Conservation (phyloP, 192 early-diverging fungal genomes). For the Coemansia sp. region DNA sequence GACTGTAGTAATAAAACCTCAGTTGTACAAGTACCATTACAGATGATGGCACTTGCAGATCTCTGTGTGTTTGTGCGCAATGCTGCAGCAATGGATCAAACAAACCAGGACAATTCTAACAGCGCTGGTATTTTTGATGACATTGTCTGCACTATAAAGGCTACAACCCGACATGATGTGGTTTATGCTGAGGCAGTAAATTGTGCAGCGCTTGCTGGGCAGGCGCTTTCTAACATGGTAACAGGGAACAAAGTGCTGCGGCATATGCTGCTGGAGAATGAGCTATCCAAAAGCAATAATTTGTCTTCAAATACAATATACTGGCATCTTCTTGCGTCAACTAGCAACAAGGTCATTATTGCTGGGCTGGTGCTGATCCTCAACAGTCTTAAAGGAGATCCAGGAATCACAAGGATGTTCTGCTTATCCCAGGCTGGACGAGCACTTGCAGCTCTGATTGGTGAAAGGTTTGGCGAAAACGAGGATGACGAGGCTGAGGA, state of each 20-base stretch:
- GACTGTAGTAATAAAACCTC: background rate
- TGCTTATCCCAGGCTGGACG: conserved; percentile 23
- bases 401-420: background rate
- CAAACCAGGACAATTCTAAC: conserved; percentile 24
- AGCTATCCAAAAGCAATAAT: conserved; percentile 1
- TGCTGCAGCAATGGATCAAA: conserved; percentile 28
- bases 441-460: conserved; percentile 19
- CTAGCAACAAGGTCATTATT: conserved; percentile 19
- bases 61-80: conserved; percentile 45
- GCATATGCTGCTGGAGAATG: conserved; percentile 13
- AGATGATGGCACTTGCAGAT: conserved; percentile 13
- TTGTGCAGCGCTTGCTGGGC: conserved; percentile 21
- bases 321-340: conserved; percentile 22
- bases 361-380: conserved; percentile 38
- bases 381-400: conserved; percentile 27
- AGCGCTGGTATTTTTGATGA: conserved; percentile 7
- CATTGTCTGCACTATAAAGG: conserved; percentile 5
- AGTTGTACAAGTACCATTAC: background rate
- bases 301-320: conserved; percentile 12
- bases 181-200: conserved; percentile 16
- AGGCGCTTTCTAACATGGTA: conserved; percentile 35
- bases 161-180: conserved; percentile 16
- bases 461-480: conserved; percentile 35
- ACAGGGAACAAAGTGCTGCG: conserved; percentile 28
- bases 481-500: conserved; percentile 30